Conservation (phyloP, 1,139 yeast genomes). For the Hansenula lynferdii region DNA sequence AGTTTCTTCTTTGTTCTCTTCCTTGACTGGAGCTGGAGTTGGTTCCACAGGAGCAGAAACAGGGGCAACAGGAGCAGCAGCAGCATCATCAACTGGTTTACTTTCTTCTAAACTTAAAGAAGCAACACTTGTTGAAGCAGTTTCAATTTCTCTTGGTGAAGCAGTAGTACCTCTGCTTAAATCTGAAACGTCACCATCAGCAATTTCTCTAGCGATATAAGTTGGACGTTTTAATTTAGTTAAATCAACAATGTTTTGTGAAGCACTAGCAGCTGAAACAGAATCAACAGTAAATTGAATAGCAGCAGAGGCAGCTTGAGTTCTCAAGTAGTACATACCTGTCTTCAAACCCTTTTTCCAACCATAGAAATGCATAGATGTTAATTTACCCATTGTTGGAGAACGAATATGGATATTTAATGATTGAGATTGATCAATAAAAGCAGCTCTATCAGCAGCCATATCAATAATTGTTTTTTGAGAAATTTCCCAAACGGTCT, state of each 20-base stretch:
- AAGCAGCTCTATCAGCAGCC: slow-evolving; percentile 95
- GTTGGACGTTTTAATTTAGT: slow-evolving; percentile 52
- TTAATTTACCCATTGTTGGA: slow-evolving; percentile 90
- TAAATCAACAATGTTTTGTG: slow-evolving; percentile 45
- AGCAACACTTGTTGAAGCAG: slow-evolving; percentile 27
- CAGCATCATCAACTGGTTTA: slow-evolving; percentile 16
- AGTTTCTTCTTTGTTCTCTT: slow-evolving; percentile 16
- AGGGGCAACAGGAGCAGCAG: no score
- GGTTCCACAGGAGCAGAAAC: no score
- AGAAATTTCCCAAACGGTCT: slow-evolving; percentile 96
- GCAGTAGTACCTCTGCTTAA: slow-evolving; percentile 21
- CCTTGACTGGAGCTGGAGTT: slow-evolving; percentile 13
- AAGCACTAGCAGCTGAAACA: slow-evolving; percentile 46
- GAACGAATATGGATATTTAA: slow-evolving; percentile 79
- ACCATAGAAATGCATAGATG: slow-evolving; percentile 95
- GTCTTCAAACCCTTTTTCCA: slow-evolving; percentile 97
- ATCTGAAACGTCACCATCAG: slow-evolving; percentile 23
- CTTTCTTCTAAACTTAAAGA: slow-evolving; percentile 25
- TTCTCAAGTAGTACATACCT: slow-evolving; percentile 95
- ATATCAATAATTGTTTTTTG: slow-evolving; percentile 85
- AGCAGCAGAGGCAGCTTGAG: slow-evolving; percentile 93
- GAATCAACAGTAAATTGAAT: slow-evolving; percentile 87
- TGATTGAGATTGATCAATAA: slow-evolving; percentile 92
- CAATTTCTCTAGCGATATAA: slow-evolving; percentile 35
- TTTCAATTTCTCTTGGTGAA: slow-evolving; percentile 21